Percentiles rank a stretch among this genome's conserved stretches.
phyloP scores from a whole-genome alignment of 2,329 filamentous ascomycete genomes.

The Colletotrichum abscissum region DNA sequence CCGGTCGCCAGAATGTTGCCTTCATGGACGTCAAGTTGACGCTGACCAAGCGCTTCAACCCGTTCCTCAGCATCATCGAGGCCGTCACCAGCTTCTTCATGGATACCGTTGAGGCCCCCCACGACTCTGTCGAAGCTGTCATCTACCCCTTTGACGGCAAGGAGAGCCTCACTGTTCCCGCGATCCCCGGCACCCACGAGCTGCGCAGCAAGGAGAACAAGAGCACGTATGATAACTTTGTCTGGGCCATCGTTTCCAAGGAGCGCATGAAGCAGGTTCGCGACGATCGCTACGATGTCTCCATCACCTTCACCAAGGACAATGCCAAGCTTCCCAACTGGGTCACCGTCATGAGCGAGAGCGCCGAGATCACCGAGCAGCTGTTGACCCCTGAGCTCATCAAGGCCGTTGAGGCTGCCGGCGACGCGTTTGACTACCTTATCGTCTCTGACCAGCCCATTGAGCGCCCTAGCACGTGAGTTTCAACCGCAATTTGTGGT shows the following conservation, averaged over 20 bases:
- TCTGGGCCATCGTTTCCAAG: constrained; percentile 97
- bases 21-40: constrained; percentile 89
- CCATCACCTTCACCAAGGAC: constrained; percentile 93
- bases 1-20: constrained; percentile 91
- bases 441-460: constrained; percentile 90
- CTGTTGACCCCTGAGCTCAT: constrained; percentile 90
- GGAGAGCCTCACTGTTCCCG: constrained; percentile 81
- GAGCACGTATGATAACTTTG: constrained; percentile 87
- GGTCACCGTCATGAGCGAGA: constrained; percentile 97
- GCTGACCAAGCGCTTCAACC: constrained; percentile 89
- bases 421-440: constrained; percentile 85
- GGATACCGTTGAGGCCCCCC: constrained; percentile 76
- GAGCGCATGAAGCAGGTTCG: constrained; percentile 89
- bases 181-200: constrained; percentile 68
- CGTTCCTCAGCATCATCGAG: constrained; percentile 72
- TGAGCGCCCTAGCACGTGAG: constrained; percentile 87
- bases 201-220: constrained; percentile 67
- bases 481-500: constrained; percentile 29
- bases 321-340: constrained; percentile 88
- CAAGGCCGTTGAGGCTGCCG: constrained; percentile 81
- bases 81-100: constrained; percentile 78
- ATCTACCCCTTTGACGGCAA: constrained; percentile 93
- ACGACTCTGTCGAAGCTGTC: constrained; percentile 80
- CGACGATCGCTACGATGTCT: constrained; percentile 94
- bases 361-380: constrained; percentile 89